Conservation (phyloP, 2,329 filamentous ascomycete genomes). For the Ceratocystiopsis sp. region DNA sequence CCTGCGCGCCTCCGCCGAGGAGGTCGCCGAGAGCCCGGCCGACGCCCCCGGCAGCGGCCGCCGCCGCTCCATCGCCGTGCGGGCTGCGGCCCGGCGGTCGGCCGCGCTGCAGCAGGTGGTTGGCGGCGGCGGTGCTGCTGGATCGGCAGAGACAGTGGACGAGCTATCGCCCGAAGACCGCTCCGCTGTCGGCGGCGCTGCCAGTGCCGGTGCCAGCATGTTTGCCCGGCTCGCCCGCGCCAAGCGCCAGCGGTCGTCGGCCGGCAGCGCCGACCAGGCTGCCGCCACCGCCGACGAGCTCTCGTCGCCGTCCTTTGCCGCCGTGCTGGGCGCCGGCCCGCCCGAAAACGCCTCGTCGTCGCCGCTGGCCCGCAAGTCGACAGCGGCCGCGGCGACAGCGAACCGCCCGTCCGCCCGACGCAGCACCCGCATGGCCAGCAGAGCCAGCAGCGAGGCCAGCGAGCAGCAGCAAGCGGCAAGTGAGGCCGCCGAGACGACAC, state of each 20-base stretch:
- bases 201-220: neutral
- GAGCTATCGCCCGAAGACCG: slow-evolving; percentile 21
- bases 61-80: slow-evolving; percentile 22
- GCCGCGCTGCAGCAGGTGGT: slow-evolving; percentile 25
- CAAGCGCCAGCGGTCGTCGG: slow-evolving; percentile 1
- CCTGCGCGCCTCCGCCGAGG: slow-evolving; percentile 16
- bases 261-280: slow-evolving; percentile 6
- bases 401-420: neutral
- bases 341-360: slow-evolving; percentile 5
- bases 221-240: slow-evolving; percentile 1
- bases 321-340: neutral
- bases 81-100: slow-evolving; percentile 16
- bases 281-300: slow-evolving; percentile 15
- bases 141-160: slow-evolving; percentile 7
- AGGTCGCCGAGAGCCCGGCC: slow-evolving; percentile 35
- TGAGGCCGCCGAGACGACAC: too few relatives aligned
- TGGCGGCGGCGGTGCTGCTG: slow-evolving; percentile 5
- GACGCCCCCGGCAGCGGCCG: slow-evolving; percentile 39
- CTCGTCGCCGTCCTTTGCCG: slow-evolving; percentile 11
- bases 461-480: neutral
- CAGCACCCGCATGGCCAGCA: neutral
- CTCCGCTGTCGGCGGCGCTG: too few relatives aligned
- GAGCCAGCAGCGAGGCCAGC: neutral
- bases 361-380: slow-evolving; percentile 8
- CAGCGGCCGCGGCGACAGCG: neutral